Conservation (phyloP, 78 protist genomes). For the Mantamonas sphyraenae region DNA sequence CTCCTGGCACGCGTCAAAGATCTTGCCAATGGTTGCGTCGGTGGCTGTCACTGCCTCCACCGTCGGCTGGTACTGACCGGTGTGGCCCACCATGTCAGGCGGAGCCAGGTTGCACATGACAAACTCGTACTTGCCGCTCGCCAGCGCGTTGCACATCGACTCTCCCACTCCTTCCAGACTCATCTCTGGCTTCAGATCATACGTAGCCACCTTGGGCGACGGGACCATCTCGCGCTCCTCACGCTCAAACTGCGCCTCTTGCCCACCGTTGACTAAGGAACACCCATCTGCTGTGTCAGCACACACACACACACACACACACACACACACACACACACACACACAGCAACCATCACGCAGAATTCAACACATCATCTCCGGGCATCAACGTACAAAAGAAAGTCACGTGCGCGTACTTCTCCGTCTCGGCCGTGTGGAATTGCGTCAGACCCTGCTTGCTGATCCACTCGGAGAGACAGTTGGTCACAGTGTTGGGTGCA, state of each 20-base stretch:
- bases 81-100: slow-evolving; percentile 35
- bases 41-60: slow-evolving; percentile 6
- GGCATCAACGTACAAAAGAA: no score
- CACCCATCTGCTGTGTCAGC: no score
- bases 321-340: no score
- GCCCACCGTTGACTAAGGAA: slow-evolving; percentile 45
- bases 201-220: slow-evolving; percentile 23
- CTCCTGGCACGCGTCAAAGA: slow-evolving; percentile 13
- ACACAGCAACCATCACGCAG: no score
- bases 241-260: neutral
- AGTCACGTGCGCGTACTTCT: slow-evolving; percentile 38
- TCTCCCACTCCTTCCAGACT: neutral
- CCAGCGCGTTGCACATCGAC: neutral
- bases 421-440: slow-evolving; percentile 35
- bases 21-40: slow-evolving; percentile 5
- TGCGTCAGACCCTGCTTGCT: slow-evolving; percentile 1
- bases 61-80: slow-evolving; percentile 9
- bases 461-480: slow-evolving; percentile 14
- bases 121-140: neutral
- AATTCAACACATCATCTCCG: no score
- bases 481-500: neutral
- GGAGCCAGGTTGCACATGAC: slow-evolving; percentile 35
- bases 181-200: slow-evolving; percentile 23
- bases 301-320: no score
- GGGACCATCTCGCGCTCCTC: slow-evolving; percentile 22